Evolutionary conservation across 768 basidiomycete genomes (phyloP), one percentile per base, ranked within the genome.

Genomic region (Kwoniella bestiolae): DNA sequence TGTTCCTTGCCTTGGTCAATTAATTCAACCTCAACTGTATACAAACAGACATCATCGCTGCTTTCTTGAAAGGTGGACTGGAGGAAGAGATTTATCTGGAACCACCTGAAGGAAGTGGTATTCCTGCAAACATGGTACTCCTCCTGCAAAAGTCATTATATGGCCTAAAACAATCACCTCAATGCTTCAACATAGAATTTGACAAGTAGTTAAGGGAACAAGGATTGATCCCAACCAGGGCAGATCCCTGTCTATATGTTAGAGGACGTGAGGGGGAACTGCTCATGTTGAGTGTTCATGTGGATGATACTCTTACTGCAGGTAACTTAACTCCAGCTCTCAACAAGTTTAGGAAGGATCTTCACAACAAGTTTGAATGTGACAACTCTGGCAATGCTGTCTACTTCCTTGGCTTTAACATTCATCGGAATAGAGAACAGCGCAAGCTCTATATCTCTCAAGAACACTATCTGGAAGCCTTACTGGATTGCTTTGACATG

Each of bases 391-490:
- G 57, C 6, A 23, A 45, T 45, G 57, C 50, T 28, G 46, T 16
- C 21, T 58, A 57, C 45, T 59, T 75, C 1, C 74, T 80, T n/a
- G 52, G 80, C 7, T 74, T 66, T 16, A 82, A 80, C 21, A 65
- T 77, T 26, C 82, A 82, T 8, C 47, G 67, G 51, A n/a, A 68
- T 31, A 2, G 57, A 6, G 31, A 44, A 45, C 29, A 58, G 25
- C 26, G 67, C 4, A 59, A 46, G 49, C 41, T 68, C 5, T 45
- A 51, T 28, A 65, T 69, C 44, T 65, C 68, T 5, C 64, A 66
- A 32, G 38, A 53, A 38, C 25, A 53, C 49, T 63, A 63, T 31
- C 35, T 55, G 3, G 53, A 63, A 32, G n/a, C 61, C 23, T 23
- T 63, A 7, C 51, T 63, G 1, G 52, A 63, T 18, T 3, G 23